phyloP scores from a whole-genome alignment of 2,329 filamentous ascomycete genomes.

The Didymella sp. region DNA sequence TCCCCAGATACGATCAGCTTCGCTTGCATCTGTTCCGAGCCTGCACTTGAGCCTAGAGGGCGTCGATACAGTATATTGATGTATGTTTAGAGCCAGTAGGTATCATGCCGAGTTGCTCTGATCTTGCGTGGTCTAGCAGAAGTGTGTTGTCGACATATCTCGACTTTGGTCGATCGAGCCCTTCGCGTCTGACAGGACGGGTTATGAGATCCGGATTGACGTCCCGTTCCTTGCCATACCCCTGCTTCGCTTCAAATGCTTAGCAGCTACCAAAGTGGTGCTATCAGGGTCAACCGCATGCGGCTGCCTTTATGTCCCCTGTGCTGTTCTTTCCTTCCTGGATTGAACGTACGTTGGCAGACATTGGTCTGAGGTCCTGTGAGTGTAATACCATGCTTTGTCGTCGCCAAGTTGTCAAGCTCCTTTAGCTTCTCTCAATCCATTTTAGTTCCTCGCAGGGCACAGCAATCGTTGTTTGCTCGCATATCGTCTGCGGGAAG shows the following conservation, averaged over 20 bases:
- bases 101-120: not conserved
- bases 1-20: not conserved
- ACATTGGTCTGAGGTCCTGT: not conserved
- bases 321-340: not conserved
- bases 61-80: not conserved
- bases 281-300: not conserved
- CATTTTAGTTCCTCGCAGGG: not conserved
- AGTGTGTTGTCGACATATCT: not conserved
- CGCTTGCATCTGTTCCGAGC: not conserved
- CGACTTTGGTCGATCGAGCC: not conserved
- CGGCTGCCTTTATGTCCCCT: not conserved
- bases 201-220: not conserved
- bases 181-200: not conserved
- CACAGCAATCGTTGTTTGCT: not conserved
- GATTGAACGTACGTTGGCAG: not conserved
- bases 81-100: not conserved
- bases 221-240: not conserved
- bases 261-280: not conserved
- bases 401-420: not conserved
- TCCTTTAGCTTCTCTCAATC: not conserved
- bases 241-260: not conserved
- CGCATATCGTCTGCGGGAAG: not conserved
- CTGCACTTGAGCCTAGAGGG: not conserved
- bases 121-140: not conserved
- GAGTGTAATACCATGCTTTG: not conserved